Base-by-base conservation (phyloP, 164 flowering plant genomes). In the Cinnamomum micranthum region DNA sequence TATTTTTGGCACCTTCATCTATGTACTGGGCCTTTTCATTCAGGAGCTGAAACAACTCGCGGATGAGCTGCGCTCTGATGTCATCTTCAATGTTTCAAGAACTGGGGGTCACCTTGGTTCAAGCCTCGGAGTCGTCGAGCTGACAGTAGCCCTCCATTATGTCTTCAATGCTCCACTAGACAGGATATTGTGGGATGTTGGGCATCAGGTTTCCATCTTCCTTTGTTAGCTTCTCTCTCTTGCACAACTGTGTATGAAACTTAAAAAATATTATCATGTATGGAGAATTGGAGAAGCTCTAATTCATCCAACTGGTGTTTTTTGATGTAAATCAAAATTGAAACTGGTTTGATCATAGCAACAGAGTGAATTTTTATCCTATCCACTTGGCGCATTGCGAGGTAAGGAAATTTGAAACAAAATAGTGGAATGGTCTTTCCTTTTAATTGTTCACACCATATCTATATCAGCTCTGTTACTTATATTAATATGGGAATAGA, bases 81-180 rank as follows among this genome's bases (percentile, higher is more conserved):
- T 92, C 58, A 90, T 95, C 69, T 93, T 92, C 79, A 91, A 85
- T 74, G 99, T 95, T 65, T 92, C 98, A 0, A 92, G 84, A 74
- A 95, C 99, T 20, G 99, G 99, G 12, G 99, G 98, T 62, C 99
- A 95, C 76, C 86, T 95, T 64, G 98, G 99, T 72, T 95, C 99
- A 1, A 93, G 98, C 86, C 94, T 95, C 10, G 98, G 98, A 19
- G 97, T 95, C 19, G 90, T 95, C 17, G 98, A 95, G 87, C 92
- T 95, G 33, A 91, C 99, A 4, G 97, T 93, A 75, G 99, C 99
- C 71, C 97, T 95, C 78, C 99, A 95, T 75, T 92, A 90, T 83
- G 92, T 95, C 58, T 95, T 95, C 75, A 91, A 92, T 81, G 71
- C 91, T 23, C 98, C 98, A 76, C 86, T 87, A 74, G 99, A 95